A percentile compares a stretch with the other conserved stretches of the same genome.
Conservation (phyloP, 352 stramenopile species). For the Pythium diclinum region DNA sequence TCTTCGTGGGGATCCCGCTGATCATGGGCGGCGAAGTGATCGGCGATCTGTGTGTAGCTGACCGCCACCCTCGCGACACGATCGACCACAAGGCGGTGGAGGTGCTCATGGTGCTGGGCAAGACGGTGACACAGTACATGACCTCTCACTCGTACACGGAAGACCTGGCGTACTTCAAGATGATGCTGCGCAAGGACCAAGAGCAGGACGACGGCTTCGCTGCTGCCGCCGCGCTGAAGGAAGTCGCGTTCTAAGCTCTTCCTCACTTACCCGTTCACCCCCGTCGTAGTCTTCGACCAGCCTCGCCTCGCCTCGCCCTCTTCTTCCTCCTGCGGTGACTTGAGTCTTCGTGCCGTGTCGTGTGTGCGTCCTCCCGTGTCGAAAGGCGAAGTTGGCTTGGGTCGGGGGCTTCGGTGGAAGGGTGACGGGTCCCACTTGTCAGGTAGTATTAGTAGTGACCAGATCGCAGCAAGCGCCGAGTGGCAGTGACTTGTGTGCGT, state of each 20-base stretch:
- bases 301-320: neutral
- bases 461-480: conserved; percentile 1
- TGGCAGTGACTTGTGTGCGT: conserved; percentile 3
- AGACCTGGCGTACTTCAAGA: conserved; percentile 69
- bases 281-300: neutral
- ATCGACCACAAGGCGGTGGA: conserved; percentile 86
- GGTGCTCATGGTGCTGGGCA: conserved; percentile 82
- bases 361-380: conserved; percentile 1
- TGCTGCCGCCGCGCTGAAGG: conserved; percentile 39
- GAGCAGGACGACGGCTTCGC: conserved; percentile 21
- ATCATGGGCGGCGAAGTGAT: conserved; percentile 83
- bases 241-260: conserved; percentile 74
- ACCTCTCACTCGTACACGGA: conserved; percentile 77
- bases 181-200: conserved; percentile 29
- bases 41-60: conserved; percentile 81
- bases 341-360: conserved; percentile 3
- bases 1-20: conserved; percentile 86
- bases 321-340: neutral
- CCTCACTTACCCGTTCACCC: neutral
- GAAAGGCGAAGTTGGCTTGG: neutral
- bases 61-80: conserved; percentile 69
- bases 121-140: conserved; percentile 89
- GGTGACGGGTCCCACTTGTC: conserved; percentile 1
- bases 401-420: neutral
- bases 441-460: conserved; percentile 4